phyloP scores from a whole-genome alignment of 768 basidiomycete genomes.

The Lactarius indigo region DNA sequence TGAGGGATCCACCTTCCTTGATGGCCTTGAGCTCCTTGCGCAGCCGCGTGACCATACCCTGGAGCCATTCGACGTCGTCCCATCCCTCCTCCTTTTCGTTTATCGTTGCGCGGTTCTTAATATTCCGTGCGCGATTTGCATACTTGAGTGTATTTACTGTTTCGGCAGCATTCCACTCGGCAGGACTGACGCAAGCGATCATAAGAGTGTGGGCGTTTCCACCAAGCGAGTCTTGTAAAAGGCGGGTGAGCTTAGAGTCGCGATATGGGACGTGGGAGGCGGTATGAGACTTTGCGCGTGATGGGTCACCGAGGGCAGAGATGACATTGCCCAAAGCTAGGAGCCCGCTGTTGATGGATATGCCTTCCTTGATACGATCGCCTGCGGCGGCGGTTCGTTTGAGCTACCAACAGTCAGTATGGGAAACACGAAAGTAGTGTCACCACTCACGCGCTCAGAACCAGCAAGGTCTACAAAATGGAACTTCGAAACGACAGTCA shows the following conservation, averaged over 20 bases:
- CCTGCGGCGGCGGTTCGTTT: conserved; percentile 96
- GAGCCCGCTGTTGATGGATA: conserved; percentile 96
- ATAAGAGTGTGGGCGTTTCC: conserved; percentile 98
- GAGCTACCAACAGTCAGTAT: conserved; percentile 46
- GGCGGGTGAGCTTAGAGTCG: conserved; percentile 95
- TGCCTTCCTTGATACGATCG: conserved; percentile 98
- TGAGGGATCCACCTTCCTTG: conserved; percentile 57
- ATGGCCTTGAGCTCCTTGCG: conserved; percentile 81
- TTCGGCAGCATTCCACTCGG: conserved; percentile 92
- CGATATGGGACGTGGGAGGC: conserved; percentile 94
- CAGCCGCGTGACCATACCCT: conserved; percentile 77
- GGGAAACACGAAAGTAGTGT: conserved; percentile 2
- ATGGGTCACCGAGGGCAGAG: conserved; percentile 92
- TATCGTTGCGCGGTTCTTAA: conserved; percentile 89
- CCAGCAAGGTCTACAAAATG: conserved; percentile 99
- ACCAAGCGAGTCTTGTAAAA: conserved; percentile 94
- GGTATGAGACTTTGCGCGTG: conserved; percentile 77
- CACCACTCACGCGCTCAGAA: conserved; percentile 75
- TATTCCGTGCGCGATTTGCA: conserved; percentile 94
- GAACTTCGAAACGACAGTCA: conserved; percentile 90
- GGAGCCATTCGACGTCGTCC: conserved; percentile 98
- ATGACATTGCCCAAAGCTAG: conserved; percentile 98
- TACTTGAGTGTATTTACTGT: conserved; percentile 96
- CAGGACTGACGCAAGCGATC: conserved; percentile 97
- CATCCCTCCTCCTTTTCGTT: conserved; percentile 97